Conservation (phyloP, 768 basidiomycete genomes). For the Mycena capillaripes region DNA sequence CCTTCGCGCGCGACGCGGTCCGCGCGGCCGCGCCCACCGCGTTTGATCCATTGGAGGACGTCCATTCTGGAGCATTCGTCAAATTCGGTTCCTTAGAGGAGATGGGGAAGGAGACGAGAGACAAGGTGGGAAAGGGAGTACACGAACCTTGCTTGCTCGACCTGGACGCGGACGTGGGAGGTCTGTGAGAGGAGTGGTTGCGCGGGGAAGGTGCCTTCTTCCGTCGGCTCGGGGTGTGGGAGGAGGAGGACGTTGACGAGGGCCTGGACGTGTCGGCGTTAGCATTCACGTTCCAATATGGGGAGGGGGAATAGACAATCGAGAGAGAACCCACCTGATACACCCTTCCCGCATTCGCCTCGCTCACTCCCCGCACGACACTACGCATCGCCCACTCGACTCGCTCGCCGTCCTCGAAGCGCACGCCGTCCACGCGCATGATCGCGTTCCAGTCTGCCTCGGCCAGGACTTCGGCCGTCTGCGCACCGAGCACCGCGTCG, state of each 20-base stretch:
- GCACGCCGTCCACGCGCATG: constrained; percentile 78
- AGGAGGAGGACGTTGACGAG: constrained; percentile 77
- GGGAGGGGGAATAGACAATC: no score
- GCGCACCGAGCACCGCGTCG: constrained; percentile 71
- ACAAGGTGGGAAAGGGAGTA: not conserved
- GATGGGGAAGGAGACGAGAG: not conserved
- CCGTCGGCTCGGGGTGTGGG: constrained; percentile 74
- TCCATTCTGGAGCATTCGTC: constrained; percentile 54
- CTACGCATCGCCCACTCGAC: constrained; percentile 84
- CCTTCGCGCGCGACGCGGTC: constrained; percentile 61
- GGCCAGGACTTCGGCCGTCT: constrained; percentile 76
- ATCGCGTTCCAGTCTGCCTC: constrained; percentile 81
- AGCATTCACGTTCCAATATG: no score
- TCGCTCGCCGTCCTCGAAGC: constrained; percentile 84
- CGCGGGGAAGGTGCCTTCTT: constrained; percentile 41
- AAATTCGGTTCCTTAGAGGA: no score
- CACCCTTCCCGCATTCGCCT: constrained; percentile 72
- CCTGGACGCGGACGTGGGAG: constrained; percentile 76
- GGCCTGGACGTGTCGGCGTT: no score
- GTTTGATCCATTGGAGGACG: constrained; percentile 76
- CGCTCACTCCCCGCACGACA: constrained; percentile 71
- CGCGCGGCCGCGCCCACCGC: constrained; percentile 33
- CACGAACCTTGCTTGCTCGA: constrained; percentile 71
- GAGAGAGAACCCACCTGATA: constrained; percentile 74
- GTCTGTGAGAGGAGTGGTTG: constrained; percentile 75